A percentile compares a stretch with the other conserved stretches of the same genome.
Conservation (phyloP, 768 basidiomycete species). For the Pleurotus salmoneostramineus region DNA sequence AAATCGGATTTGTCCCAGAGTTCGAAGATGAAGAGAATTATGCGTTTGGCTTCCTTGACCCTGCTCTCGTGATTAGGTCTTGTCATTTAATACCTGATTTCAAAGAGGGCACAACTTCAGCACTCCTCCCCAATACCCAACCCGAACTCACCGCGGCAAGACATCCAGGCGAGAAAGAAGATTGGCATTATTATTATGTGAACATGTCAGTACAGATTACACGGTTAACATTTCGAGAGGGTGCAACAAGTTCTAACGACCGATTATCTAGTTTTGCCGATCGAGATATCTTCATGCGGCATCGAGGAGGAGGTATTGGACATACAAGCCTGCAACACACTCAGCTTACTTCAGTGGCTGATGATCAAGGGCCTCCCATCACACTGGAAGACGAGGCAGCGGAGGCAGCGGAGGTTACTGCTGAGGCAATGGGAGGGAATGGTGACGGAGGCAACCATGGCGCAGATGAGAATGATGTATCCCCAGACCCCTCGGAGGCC, state of each 20-base stretch:
- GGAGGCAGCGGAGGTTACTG: no score
- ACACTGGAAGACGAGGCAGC: no score
- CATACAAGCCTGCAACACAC: background rate
- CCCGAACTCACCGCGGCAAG: background rate
- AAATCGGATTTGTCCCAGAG: constrained; percentile 28
- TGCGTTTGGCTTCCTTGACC: constrained; percentile 46
- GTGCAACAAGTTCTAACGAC: no score
- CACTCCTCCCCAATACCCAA: constrained; percentile 7
- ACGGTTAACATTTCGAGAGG: background rate
- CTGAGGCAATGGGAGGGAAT: no score
- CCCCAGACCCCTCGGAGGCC: no score
- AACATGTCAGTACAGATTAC: constrained; percentile 24
- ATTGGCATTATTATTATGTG: constrained; percentile 30
- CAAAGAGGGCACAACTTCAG: constrained; percentile 11
- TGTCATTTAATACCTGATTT: constrained; percentile 42
- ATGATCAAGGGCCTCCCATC: no score
- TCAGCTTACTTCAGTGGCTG: no score
- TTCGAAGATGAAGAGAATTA: constrained; percentile 9
- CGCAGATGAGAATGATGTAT: no score
- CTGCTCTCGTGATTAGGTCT: constrained; percentile 30
- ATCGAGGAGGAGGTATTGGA: constrained; percentile 25
- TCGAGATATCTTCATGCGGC: constrained; percentile 29
- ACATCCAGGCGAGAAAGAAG: constrained; percentile 12
- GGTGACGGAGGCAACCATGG: no score
- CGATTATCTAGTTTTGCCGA: constrained; percentile 23